phyloP scores from a whole-genome alignment of 306 rosid genomes.

The peach (Prunus persica) region Prunus_persica_NCBIv2 NC_034013.1:10502501-10503000 shows the following conservation, averaged over 20 bases:
- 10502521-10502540: conserved; percentile 3
- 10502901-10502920: too few relatives aligned
- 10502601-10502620: conserved; percentile 10
- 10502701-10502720: conserved; percentile 34
- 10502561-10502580: conserved; percentile 25
- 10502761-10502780: conserved; percentile 6
- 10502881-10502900: too few relatives aligned
- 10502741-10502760: background rate
- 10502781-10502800: background rate
- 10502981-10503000: too few relatives aligned
- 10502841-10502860: background rate
- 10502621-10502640: conserved; percentile 11
- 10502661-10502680: conserved; percentile 33
- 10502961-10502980: rapidly evolving
- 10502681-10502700: conserved; percentile 22
- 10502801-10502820: background rate
- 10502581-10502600: conserved; percentile 14
- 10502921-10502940: too few relatives aligned
- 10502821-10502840: background rate
- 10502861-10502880: background rate
- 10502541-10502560: conserved; percentile 22
- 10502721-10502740: background rate
- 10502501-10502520: conserved; percentile 16
- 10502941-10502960: too few relatives aligned
- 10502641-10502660: conserved; percentile 14